These are phyloP conservation scores for Cornus florida DNA, from an alignment of 148 eudicot genomes.

Conservation along the genomic window DNA sequence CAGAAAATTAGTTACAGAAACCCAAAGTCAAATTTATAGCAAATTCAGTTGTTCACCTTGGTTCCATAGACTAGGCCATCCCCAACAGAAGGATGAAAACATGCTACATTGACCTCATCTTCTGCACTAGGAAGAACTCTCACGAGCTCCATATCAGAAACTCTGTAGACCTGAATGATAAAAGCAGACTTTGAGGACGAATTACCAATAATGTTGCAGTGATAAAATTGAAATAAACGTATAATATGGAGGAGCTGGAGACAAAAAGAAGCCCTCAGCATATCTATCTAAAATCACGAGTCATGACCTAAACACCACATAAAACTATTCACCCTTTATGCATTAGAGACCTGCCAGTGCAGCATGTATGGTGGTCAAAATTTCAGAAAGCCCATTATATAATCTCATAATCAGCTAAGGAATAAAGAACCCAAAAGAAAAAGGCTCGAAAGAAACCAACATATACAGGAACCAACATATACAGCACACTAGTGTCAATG, in stretches of 20 bases:
- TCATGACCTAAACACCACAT: neutral
- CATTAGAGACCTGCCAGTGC: neutral
- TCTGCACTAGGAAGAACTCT: constrained; percentile 97
- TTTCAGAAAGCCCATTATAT: neutral
- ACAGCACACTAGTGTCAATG: no score
- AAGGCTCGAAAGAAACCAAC: neutral
- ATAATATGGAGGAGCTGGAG: neutral
- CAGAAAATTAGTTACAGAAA: constrained; percentile 1
- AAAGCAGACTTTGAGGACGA: constrained; percentile 5
- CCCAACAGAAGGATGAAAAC: constrained; percentile 94
- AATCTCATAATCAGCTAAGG: neutral
- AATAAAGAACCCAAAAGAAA: neutral
- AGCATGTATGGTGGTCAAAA: neutral
- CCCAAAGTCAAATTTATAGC: neutral
- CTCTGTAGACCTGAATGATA: constrained; percentile 73
- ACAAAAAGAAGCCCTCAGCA: neutral
- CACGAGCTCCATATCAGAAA: constrained; percentile 98
- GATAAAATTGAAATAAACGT: neutral
- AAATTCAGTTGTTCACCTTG: constrained; percentile 50
- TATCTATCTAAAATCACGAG: neutral
- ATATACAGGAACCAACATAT: no score
- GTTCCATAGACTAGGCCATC: constrained; percentile 97
- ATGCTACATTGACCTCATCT: constrained; percentile 99
- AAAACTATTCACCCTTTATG: neutral
- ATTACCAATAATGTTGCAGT: neutral